Base-by-base conservation (phyloP, 2,329 filamentous ascomycete species). In the Ceratocystiopsis brevicomis region DNA sequence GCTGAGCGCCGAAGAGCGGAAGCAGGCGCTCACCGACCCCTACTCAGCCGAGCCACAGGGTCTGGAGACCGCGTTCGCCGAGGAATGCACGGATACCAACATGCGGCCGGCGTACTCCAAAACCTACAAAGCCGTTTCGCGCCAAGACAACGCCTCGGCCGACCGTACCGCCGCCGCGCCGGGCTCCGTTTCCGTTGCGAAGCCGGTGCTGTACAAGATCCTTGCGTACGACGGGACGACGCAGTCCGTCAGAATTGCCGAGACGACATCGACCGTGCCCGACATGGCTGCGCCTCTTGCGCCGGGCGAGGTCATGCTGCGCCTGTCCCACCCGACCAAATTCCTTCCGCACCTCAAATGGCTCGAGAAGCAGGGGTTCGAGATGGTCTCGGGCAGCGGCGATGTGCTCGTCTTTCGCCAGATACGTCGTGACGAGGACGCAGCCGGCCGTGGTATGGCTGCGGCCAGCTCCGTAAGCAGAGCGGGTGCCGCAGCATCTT, bases 331-430 rank as follows among this genome's bases (percentile, higher is more conserved):
- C 47, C 76, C 78, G 0, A 65, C 69, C 41, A 73, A 73, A 49
- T 83, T 82, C 57, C 65, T 81, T 13, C 67, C 76, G 4, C 66
- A 81, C 50, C 75, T 83, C 45, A 61, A 63, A 4, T 57, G 65
- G 1, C 63, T 81, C 2, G 66, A 76, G 47, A 60, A 63, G 0
- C 64, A 78, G 44, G 78, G 78, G 0, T 83, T 75, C 48, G 76
- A 81, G 51, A 74, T 81, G 36, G 67, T 77, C 1, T 73, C 76
- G 2, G 77, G 76, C 1, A 65, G 65, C 40, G 69, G 68, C 6
- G 68, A 82, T 48, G 63, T 81, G 5, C 63, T 83, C 21, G 67
- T 84, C 4, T 79, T 82, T 53, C 74, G 73, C 48, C 77, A 79
- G 56, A 66, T 72, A 4, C 62, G 65, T 8, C 36, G 34, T 14